Evolutionary conservation across 257 asterid genomes (phyloP), one percentile per base, ranked within the genome.

Genomic region (Solanum arcanum): DNA sequence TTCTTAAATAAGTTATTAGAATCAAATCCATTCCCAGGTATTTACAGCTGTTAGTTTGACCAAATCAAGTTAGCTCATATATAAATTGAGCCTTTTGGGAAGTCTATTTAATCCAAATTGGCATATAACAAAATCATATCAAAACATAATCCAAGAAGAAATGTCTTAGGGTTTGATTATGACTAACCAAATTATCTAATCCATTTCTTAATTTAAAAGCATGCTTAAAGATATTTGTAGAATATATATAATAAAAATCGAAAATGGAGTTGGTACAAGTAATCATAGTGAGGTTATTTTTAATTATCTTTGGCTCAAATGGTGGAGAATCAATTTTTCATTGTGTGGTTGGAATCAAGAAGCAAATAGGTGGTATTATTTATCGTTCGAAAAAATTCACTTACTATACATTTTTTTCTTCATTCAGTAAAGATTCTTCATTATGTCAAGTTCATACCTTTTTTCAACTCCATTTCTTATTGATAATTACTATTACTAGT

Each of bases 231-330:
- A 25, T 27, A 13, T 68, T 68, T 13, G 3, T 6, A 21, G 25
- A 21, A 27, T 68, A 31, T 31, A 8, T 15, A 69, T 27, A 68
- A 27, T 27, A 68, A 7, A 31, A 69, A 15, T 9, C 15, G 14
- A 80, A 80, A 47, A 80, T 27, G 85, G 44, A 47, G 10, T 47
- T 80, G 44, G 85, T 80, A 80, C 44, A 52, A 47, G 85, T 44
- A 80, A 80, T 80, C 69, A 47, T 12, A 47, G 23, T 47, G 68
- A 80, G 68, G 41, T 83, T 83, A 25, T 86, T 87, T 90, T 89
- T 60, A 83, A 83, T 90, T 90, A 90, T 89, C 89, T 69, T 89
- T 89, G 87, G 87, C 83, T 89, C 69, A 83, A 72, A 59, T 89
- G 83, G 91, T 89, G 92, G 90, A 89, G 89, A 12, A 64, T 29